A percentile compares a stretch with the other conserved stretches of the same genome.
Evolutionary conservation across 2,329 filamentous ascomycete genomes (phyloP).

Genomic region (Pyrenophora tritici-repentis): DNA sequence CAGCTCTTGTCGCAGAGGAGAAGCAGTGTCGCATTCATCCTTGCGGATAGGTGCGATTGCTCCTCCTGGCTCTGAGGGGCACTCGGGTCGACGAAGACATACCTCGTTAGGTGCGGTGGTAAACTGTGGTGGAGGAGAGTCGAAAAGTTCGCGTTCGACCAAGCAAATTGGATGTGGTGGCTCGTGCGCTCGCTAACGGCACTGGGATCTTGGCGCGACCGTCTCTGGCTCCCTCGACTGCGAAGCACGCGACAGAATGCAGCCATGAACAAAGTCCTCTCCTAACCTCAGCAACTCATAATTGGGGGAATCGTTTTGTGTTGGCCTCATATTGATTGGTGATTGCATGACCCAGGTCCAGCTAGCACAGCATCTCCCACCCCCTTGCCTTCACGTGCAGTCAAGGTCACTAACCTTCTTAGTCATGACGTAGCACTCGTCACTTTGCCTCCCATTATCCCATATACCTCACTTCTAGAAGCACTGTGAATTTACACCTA

Average conservation of each 20-base stretch:
- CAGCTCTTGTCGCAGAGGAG: constrained; percentile 62
- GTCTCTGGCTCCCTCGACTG: constrained; percentile 7
- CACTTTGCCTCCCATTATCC: constrained; percentile 17
- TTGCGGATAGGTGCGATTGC: constrained; percentile 48
- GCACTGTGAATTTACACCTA: background rate
- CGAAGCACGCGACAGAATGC: background rate
- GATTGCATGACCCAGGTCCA: background rate
- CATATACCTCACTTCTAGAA: constrained; percentile 4
- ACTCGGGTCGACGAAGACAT: constrained; percentile 46
- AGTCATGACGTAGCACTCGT: constrained; percentile 43
- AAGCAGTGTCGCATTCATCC: constrained; percentile 52
- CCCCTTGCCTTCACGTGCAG: constrained; percentile 28
- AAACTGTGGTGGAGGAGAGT: constrained; percentile 22
- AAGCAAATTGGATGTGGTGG: constrained; percentile 27
- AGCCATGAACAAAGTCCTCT: too few relatives aligned
- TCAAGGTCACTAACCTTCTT: constrained; percentile 29
- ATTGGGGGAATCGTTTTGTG: too few relatives aligned
- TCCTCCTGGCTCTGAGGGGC: constrained; percentile 58
- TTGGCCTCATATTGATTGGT: background rate
- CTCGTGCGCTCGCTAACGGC: constrained; percentile 26
- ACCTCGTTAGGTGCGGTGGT: constrained; percentile 43
- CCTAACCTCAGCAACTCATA: too few relatives aligned
- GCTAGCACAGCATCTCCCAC: background rate
- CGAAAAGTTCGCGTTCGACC: constrained; percentile 33
- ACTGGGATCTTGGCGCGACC: constrained; percentile 17